Percentiles rank a stretch among this genome's conserved stretches.
Evolutionary conservation across 2,329 filamentous ascomycete genomes (phyloP).

Genomic region (Ophiosphaerella herpotricha): DNA sequence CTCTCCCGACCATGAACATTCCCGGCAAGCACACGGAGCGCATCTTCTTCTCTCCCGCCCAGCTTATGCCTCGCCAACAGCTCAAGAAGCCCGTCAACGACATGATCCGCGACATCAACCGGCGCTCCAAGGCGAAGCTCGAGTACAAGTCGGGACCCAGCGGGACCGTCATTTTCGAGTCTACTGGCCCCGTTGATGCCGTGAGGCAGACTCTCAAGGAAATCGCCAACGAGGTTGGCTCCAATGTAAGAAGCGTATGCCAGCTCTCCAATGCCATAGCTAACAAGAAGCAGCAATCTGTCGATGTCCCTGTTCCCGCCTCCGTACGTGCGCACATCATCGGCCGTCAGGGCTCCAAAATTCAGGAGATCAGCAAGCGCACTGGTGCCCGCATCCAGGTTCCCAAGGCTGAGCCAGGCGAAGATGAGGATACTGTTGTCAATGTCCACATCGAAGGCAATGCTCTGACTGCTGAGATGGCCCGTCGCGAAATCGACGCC

Average conservation of each 20-base stretch:
- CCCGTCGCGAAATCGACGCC: slow-evolving; percentile 79
- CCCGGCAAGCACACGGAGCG: slow-evolving; percentile 82
- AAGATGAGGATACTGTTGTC: slow-evolving; percentile 76
- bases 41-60: slow-evolving; percentile 72
- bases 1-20: slow-evolving; percentile 69
- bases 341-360: slow-evolving; percentile 85
- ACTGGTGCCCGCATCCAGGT: slow-evolving; percentile 90
- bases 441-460: slow-evolving; percentile 92
- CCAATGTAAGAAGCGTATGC: slow-evolving; percentile 64
- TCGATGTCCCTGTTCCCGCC: slow-evolving; percentile 79
- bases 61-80: slow-evolving; percentile 76
- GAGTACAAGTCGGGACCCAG: slow-evolving; percentile 74
- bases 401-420: slow-evolving; percentile 80
- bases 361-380: slow-evolving; percentile 86
- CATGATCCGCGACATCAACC: slow-evolving; percentile 88
- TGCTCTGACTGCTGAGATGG: slow-evolving; percentile 81
- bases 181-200: slow-evolving; percentile 79
- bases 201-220: slow-evolving; percentile 89
- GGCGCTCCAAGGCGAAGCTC: slow-evolving; percentile 84
- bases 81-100: slow-evolving; percentile 85
- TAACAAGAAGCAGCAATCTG: slow-evolving; percentile 58
- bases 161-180: slow-evolving; percentile 79
- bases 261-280: neutral
- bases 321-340: slow-evolving; percentile 90
- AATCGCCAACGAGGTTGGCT: slow-evolving; percentile 83